Percentiles rank a stretch among this genome's conserved stretches.
Evolutionary conservation across 1,284 basidiomycete species (phyloP).

Genomic region (Rhodotorula sp.): DNA sequence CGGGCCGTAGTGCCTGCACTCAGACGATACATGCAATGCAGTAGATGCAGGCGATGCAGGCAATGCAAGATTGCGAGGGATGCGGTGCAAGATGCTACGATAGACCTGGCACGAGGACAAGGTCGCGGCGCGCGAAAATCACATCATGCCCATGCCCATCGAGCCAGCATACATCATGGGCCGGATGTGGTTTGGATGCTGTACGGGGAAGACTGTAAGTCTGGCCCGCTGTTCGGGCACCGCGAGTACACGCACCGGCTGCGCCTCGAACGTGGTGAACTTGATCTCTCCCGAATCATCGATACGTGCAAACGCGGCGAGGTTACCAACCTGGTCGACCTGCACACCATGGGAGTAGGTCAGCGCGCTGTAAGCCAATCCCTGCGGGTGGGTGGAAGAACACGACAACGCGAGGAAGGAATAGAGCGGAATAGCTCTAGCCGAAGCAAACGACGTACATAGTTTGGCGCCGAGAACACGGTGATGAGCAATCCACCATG

Average conservation of each 20-base stretch:
- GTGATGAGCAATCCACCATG: constrained; percentile 87
- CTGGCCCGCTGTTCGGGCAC: not conserved
- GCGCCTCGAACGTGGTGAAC: constrained; percentile 45
- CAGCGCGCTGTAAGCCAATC: not conserved
- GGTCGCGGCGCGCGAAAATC: not conserved
- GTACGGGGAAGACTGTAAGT: not conserved
- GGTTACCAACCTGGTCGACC: constrained; percentile 49
- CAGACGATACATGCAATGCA: too few relatives aligned
- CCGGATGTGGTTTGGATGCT: constrained; percentile 31
- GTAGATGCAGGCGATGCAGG: too few relatives aligned
- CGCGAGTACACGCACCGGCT: constrained; percentile 27
- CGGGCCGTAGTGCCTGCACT: too few relatives aligned
- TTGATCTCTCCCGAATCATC: constrained; percentile 44
- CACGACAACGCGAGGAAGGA: not conserved
- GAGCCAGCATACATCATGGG: constrained; percentile 47
- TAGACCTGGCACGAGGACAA: too few relatives aligned
- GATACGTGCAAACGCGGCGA: constrained; percentile 46
- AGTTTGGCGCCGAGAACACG: constrained; percentile 55
- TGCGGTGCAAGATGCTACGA: too few relatives aligned
- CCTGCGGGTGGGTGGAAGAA: not conserved
- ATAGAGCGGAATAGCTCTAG: not conserved
- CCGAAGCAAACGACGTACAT: constrained; percentile 22
- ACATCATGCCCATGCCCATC: constrained; percentile 19
- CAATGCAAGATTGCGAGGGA: too few relatives aligned
- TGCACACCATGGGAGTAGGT: constrained; percentile 4